These are phyloP conservation scores for Amanita subjunquillea DNA, from an alignment of 768 basidiomycete genomes.

Conservation along the genomic window DNA sequence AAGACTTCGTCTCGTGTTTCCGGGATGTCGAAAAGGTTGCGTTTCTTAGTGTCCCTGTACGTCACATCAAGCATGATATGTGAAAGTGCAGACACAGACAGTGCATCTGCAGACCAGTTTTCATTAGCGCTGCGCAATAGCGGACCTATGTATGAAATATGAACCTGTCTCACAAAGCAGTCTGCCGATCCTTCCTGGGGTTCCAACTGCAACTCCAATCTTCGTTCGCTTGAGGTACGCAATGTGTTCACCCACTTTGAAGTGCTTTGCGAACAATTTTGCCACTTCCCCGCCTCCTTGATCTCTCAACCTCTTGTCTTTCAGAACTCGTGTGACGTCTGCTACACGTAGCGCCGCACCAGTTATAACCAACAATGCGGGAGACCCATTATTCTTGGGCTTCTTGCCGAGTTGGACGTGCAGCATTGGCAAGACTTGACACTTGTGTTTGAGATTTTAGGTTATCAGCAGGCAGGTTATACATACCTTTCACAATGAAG, in stretches of 20 bases:
- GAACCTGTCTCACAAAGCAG: slow-evolving; percentile 63
- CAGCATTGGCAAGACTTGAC: slow-evolving; percentile 53
- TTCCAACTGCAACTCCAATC: slow-evolving; percentile 83
- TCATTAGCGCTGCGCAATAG: neutral
- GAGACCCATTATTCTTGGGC: slow-evolving; percentile 73
- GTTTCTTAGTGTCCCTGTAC: slow-evolving; percentile 66
- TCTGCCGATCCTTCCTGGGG: slow-evolving; percentile 86
- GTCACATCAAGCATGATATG: slow-evolving; percentile 79
- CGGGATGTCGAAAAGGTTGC: slow-evolving; percentile 68
- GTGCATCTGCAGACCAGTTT: slow-evolving; percentile 40
- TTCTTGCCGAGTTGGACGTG: slow-evolving; percentile 63
- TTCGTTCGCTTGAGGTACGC: slow-evolving; percentile 78
- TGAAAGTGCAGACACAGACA: slow-evolving; percentile 64
- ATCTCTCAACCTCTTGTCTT: slow-evolving; percentile 56
- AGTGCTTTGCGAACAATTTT: slow-evolving; percentile 92
- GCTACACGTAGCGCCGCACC: slow-evolving; percentile 90
- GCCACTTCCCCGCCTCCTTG: slow-evolving; percentile 88
- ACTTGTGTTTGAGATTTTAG: neutral
- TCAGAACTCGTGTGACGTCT: slow-evolving; percentile 71
- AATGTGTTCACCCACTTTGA: slow-evolving; percentile 84
- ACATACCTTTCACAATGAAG: slow-evolving; percentile 65
- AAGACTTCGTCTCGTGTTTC: slow-evolving; percentile 80
- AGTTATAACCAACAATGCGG: slow-evolving; percentile 76
- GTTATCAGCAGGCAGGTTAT: neutral
- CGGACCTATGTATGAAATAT: slow-evolving; percentile 9